Base-by-base conservation (phyloP, 371 early-diverging fungal genomes). In the Haplosporangium sp. region DNA sequence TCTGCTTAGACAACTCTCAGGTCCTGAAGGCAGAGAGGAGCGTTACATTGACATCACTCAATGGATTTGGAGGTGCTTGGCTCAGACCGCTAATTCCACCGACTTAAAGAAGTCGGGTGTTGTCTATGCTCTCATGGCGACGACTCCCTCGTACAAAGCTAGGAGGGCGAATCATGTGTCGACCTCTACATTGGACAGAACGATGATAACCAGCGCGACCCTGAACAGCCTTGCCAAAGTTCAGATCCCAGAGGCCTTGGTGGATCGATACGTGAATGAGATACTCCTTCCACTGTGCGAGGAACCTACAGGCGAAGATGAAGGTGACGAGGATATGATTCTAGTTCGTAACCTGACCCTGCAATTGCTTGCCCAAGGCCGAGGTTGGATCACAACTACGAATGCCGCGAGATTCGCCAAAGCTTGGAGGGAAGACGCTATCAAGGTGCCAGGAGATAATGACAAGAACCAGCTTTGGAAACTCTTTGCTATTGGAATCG, bases 231-330 rank as follows among this genome's bases (percentile, higher is more conserved):
- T 73, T 14, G 64, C 80, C 12, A 20, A 51, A 20, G 55, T 73
- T 13, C 29, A 23, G 5, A 40, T 79, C 10, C 80, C 80, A 41
- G 53, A 59, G 21, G 46, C 23, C 2, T 36, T 69, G 14, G 36
- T 73, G 41, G 41, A 62, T 21, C 73, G 73, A 16, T 79, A 79
- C 16, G 66, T 79, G 41, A 69, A 69, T 1, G 62, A 68, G 20
- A 38, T 73, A 5, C 51, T 79, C n/a, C 13, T 69, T 5, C 80
- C 80, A 7, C 53, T 79, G 69, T 54, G 41, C 23, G 57, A 9
- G n/a, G 43, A 38, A 2, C 77, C 67, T 12, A 54, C 47, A 0
- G 73, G 59, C 11, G 70, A 70, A 12, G 37, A 50, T 6, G 62
- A 20, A 2, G 61, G 47, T 0, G 73, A 79, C 20, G 46, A 64